phyloP scores from a whole-genome alignment of 192 early-diverging fungal species.

The Linnemannia exigua region DNA sequence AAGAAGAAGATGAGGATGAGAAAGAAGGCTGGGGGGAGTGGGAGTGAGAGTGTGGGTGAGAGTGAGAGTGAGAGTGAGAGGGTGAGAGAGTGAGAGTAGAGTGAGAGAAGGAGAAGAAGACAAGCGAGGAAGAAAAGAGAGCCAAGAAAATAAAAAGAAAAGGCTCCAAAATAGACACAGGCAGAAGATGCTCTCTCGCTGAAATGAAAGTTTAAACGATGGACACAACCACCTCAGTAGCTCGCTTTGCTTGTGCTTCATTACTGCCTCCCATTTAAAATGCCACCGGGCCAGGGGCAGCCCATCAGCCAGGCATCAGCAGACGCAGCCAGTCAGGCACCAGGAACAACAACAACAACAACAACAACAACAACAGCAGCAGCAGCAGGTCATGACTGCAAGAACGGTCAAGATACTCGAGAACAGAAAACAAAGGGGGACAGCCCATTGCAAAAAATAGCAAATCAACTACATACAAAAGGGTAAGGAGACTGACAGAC shows the following conservation, averaged over 20 bases:
- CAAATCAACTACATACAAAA: too few relatives aligned
- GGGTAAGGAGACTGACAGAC: too few relatives aligned
- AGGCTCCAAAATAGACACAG: background rate
- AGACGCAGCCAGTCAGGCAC: background rate
- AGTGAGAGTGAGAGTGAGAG: background rate
- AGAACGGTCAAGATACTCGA: too few relatives aligned
- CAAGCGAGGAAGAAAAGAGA: background rate
- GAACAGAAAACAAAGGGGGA: too few relatives aligned
- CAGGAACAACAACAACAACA: slow-evolving; percentile 2
- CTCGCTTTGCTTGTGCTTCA: too few relatives aligned
- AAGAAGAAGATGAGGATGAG: background rate
- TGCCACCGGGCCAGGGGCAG: too few relatives aligned
- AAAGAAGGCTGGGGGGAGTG: background rate
- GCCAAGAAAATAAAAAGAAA: background rate
- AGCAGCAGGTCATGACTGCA: too few relatives aligned
- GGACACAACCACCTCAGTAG: too few relatives aligned
- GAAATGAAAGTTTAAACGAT: background rate
- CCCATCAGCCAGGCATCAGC: background rate
- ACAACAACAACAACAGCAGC: too few relatives aligned
- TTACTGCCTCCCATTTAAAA: too few relatives aligned
- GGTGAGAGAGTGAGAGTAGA: background rate
- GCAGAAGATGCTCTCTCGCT: background rate
- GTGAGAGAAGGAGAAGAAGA: background rate
- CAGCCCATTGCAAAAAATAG: too few relatives aligned
- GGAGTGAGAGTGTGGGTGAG: background rate